A percentile compares a stretch with the other conserved stretches of the same genome.
These are phyloP conservation scores for Ilex paraguariensis DNA, from an alignment of 305 asterid species.

Conservation along the genomic window DNA sequence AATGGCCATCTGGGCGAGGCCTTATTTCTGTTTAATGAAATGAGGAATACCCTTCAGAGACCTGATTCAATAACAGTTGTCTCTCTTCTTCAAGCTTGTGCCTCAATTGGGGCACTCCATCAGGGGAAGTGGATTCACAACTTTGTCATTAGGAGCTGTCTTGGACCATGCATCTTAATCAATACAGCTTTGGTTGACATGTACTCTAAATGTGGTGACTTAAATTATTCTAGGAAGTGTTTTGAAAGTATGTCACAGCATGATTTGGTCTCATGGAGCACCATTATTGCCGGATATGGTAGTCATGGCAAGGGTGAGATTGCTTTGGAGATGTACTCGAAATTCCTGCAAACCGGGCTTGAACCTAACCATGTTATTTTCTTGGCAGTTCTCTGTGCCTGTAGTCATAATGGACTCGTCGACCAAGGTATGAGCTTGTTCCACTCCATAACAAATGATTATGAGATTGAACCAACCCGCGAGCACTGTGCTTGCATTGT, in stretches of 20 bases:
- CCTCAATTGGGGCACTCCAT: conserved; percentile 68
- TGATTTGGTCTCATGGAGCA: conserved; percentile 70
- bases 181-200: conserved; percentile 78
- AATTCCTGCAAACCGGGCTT: conserved; percentile 38
- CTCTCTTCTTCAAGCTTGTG: conserved; percentile 81
- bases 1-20: conserved; percentile 48
- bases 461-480: conserved; percentile 50
- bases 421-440: conserved; percentile 57
- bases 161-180: conserved; percentile 55
- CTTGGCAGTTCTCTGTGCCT: conserved; percentile 52
- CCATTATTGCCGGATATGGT: conserved; percentile 70
- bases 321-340: conserved; percentile 56
- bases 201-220: conserved; percentile 82
- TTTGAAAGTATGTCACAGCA: conserved; percentile 52
- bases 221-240: conserved; percentile 56
- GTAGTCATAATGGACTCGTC: conserved; percentile 82
- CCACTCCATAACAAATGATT: conserved; percentile 58
- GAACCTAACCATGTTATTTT: conserved; percentile 55
- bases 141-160: conserved; percentile 45
- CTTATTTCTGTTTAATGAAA: conserved; percentile 47
- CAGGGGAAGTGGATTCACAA: conserved; percentile 83
- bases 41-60: conserved; percentile 41
- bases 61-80: conserved; percentile 71
- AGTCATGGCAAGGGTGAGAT: conserved; percentile 67
- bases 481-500: conserved; percentile 77